A percentile compares a stretch with the other conserved stretches of the same genome.
Evolutionary conservation across 1,284 basidiomycete species (phyloP).

Genomic region (Cutaneotrichosporon cavernicola): DNA sequence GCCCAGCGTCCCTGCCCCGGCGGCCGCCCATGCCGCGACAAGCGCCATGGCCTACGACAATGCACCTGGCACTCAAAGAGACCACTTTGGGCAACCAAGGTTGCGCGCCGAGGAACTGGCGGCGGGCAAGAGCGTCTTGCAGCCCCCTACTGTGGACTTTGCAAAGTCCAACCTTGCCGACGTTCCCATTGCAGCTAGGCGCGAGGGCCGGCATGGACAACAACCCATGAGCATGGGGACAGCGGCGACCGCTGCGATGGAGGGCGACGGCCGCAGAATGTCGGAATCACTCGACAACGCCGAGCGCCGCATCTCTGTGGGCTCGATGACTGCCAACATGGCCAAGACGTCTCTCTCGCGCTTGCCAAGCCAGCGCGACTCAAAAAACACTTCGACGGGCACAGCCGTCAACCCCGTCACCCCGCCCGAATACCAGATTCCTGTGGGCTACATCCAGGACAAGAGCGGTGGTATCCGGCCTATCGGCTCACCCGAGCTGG

Average conservation of each 20-base stretch:
- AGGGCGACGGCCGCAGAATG: slow-evolving; percentile 1
- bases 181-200: slow-evolving; percentile 54
- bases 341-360: slow-evolving; percentile 35
- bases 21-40: slow-evolving; percentile 55
- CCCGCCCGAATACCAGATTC: slow-evolving; percentile 31
- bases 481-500: slow-evolving; percentile 21
- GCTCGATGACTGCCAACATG: slow-evolving; percentile 39
- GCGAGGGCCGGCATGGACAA: slow-evolving; percentile 19
- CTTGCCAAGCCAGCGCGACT: slow-evolving; percentile 31
- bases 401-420: slow-evolving; percentile 22
- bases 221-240: slow-evolving; percentile 11
- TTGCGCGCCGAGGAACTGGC: slow-evolving; percentile 35
- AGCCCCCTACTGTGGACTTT: slow-evolving; percentile 48
- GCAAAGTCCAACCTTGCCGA: slow-evolving; percentile 45
- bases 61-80: slow-evolving; percentile 41
- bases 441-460: slow-evolving; percentile 25
- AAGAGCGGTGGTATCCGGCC: slow-evolving; percentile 27
- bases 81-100: slow-evolving; percentile 30
- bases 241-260: not conserved
- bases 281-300: slow-evolving; percentile 54
- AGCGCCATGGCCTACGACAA: slow-evolving; percentile 48
- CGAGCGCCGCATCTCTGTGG: slow-evolving; percentile 64
- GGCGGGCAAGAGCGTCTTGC: slow-evolving; percentile 44
- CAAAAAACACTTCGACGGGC: slow-evolving; percentile 14
- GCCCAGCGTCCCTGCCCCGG: slow-evolving; percentile 74